These are phyloP conservation scores for Lathyrus oleraceus DNA, from an alignment of 306 rosid species.

Conservation along the genomic window DNA sequence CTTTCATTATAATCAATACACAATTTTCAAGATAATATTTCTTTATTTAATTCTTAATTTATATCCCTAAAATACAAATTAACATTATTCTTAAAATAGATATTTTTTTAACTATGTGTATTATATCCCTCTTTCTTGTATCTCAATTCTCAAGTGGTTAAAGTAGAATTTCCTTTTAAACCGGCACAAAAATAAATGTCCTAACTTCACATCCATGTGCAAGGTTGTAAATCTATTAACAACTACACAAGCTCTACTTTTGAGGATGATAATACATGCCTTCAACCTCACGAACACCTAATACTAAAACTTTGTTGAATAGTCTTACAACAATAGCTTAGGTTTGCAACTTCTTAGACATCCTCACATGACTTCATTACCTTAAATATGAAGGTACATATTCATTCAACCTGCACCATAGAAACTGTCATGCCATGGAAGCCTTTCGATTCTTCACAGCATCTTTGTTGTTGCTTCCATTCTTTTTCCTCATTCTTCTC, in stretches of 20 bases:
- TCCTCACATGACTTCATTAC: constrained; percentile 29
- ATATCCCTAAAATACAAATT: no score
- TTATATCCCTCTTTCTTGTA: no score
- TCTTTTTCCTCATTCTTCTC: constrained; percentile 12
- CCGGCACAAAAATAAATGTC: constrained; percentile 19
- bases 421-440: constrained; percentile 15
- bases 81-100: no score
- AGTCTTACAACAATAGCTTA: constrained; percentile 27
- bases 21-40: no score
- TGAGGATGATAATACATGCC: constrained; percentile 11
- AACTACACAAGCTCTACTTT: constrained; percentile 16
- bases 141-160: not conserved
- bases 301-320: constrained; percentile 4
- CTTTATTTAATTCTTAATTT: no score
- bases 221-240: constrained; percentile 11
- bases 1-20: no score
- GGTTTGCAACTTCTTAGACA: constrained; percentile 29
- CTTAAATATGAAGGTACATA: constrained; percentile 6
- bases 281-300: not conserved
- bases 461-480: constrained; percentile 3
- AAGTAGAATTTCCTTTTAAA: constrained; percentile 1
- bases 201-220: not conserved
- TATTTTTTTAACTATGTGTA: no score
- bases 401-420: constrained; percentile 12
- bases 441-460: not conserved